Conservation (phyloP, 768 basidiomycete genomes). For the Macrocybe gigantea region DNA sequence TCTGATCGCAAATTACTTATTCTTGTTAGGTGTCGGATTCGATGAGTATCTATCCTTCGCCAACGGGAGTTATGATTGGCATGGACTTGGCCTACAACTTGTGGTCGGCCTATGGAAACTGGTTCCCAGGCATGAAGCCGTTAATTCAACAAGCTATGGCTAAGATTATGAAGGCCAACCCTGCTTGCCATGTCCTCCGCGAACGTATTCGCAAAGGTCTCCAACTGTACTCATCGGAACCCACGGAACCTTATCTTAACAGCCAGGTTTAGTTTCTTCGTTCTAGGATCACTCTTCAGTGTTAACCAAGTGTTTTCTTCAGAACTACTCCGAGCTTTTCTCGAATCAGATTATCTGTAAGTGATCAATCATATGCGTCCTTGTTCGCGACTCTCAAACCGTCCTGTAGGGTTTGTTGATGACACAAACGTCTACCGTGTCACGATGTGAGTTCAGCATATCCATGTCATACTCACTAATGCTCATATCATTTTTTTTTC, state of each 20-base stretch:
- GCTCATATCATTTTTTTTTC: constrained; percentile 6
- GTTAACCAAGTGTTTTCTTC: constrained; percentile 2
- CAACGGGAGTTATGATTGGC: constrained; percentile 97
- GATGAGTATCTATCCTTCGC: constrained; percentile 99
- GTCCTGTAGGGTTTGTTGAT: constrained; percentile 82
- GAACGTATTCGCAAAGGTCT: constrained; percentile 99
- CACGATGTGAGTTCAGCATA: constrained; percentile 55
- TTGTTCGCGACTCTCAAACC: neutral
- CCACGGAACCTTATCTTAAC: constrained; percentile 98
- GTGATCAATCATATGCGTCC: constrained; percentile 11
- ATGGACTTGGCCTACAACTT: constrained; percentile 98
- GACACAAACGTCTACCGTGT: constrained; percentile 99
- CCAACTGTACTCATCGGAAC: constrained; percentile 97
- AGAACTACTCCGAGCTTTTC: constrained; percentile 93
- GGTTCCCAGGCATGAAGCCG: constrained; percentile 99
- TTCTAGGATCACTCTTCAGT: neutral
- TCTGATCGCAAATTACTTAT: constrained; percentile 1
- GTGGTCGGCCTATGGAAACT: constrained; percentile 98
- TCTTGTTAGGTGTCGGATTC: constrained; percentile 75
- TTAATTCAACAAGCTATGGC: constrained; percentile 98
- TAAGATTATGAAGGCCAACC: constrained; percentile 99
- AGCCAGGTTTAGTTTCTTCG: constrained; percentile 54
- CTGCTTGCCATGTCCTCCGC: constrained; percentile 92
- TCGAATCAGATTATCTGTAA: constrained; percentile 96
- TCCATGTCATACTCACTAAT: neutral